Evolutionary conservation across 176 grass and related monocot genomes (phyloP), one percentile per base, ranked within the genome.

Genomic region (Cymbopogon citratus): DNA sequence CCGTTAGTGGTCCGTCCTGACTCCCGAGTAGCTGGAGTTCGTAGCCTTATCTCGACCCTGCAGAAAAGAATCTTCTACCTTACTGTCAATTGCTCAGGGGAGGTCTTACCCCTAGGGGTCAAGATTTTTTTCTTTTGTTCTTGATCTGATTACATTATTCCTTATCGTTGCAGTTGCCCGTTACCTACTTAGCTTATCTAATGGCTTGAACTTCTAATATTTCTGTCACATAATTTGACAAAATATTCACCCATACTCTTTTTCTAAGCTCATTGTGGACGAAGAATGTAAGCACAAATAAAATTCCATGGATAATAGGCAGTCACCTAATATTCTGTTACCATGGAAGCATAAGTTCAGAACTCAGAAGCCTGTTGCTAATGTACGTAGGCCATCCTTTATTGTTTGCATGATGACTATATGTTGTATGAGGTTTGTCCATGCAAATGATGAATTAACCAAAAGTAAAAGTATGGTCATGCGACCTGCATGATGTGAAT

Each of bases 131-230:
- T 56, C 21, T 9, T 54, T 9, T 33, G 31, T 33, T 33, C 10
- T 54, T 62, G 57, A 40, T 28, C 46, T 33, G 10, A 77, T 75
- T 34, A 41, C 10, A 59, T 70, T 27, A 27, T 33, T 51, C 9
- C 52, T 85, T 25, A 79, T 16, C 1, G 7, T 29, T 72, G 10
- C 52, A 6, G 11, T 40, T 67, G n/a, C n/a, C 24, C 24, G 24
- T 56, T 74, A 41, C 57, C 59, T 64, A 49, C 64, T 86, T 34
- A 80, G 36, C 59, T 6, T 25, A 40, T 63, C 54, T 23, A 71
- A 63, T 4, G 6, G 15, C 73, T 80, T 74, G 66, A 86, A 52
- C 12, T 74, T 73, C 65, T 72, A 82, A 72, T 79, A 33, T 33
- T 76, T 18, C 11, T 59, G 1, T 44, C 36, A 36, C 29, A 54